phyloP scores from a whole-genome alignment of 495 filamentous ascomycete genomes.

The Aspergillus haitiensis region DNA sequence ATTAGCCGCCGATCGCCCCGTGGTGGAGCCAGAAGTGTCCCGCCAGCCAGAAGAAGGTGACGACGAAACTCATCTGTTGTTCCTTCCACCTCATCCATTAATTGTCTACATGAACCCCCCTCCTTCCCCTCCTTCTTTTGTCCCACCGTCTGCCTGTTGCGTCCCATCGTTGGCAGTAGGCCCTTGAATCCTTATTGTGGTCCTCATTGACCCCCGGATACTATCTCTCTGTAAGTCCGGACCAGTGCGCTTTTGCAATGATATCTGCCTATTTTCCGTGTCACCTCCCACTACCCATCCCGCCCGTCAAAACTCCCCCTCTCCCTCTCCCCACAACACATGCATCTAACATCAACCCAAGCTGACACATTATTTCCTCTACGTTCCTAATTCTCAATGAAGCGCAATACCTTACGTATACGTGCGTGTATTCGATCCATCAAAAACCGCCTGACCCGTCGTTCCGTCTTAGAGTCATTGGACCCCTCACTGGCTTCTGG shows the following conservation, averaged over 20 bases:
- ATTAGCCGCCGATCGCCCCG: slow-evolving; percentile 46
- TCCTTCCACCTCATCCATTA: slow-evolving; percentile 21
- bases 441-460: slow-evolving; percentile 14
- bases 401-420: slow-evolving; percentile 13
- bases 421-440: slow-evolving; percentile 18
- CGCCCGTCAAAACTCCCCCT: slow-evolving; percentile 4
- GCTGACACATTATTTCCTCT: slow-evolving; percentile 27
- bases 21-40: slow-evolving; percentile 33
- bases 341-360: slow-evolving; percentile 24
- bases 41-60: slow-evolving; percentile 9
- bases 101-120: slow-evolving; percentile 3
- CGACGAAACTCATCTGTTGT: slow-evolving; percentile 4
- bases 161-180: slow-evolving; percentile 4
- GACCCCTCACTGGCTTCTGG: slow-evolving; percentile 15
- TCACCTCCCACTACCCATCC: slow-evolving; percentile 13
- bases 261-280: not conserved
- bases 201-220: not conserved
- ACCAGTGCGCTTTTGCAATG: not conserved
- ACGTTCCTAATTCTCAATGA: slow-evolving; percentile 16
- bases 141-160: slow-evolving; percentile 5
- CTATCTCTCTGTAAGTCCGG: slow-evolving; percentile 7
- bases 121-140: slow-evolving; percentile 20
- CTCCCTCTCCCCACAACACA: slow-evolving; percentile 15
- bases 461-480: slow-evolving; percentile 11
- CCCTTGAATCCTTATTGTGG: slow-evolving; percentile 11